Evolutionary conservation across 176 grass and related monocot genomes (phyloP), one percentile per base, ranked within the genome.

Genomic region (Paspalum notatum): DNA sequence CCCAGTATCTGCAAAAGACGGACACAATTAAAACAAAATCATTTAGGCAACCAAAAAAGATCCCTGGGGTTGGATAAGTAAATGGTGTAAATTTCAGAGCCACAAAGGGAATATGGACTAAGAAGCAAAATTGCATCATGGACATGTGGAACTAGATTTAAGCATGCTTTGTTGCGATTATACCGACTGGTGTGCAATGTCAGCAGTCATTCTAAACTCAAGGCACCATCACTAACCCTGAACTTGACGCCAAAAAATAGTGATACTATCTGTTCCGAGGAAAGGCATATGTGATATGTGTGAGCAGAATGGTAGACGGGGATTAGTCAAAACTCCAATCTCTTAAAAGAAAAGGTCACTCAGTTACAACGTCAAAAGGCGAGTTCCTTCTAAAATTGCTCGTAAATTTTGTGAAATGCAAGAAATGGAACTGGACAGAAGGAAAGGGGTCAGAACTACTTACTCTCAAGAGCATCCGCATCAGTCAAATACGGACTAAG

Each of bases 401-500:
- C 3, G 18, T 20, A 20, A 13, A 63, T 57, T 72, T 57, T 22
- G 40, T 0, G 1, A 46, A 56, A 63, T 62, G 42, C 1, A 20
- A 65, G 41, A 65, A 79, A 54, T 69, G 54, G 55, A 43, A 51
- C 41, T 15, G 49, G 51, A 20, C 1, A 49, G 71, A 39, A 70
- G 58, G 20, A 17, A 76, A 71, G 49, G 38, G 42, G 27, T 42
- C 49, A 82, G 57, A 84, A 79, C 5, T 38, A 74, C 79, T 85
- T 71, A 90, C 88, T 78, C 13, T 66, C 60, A 54, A 24, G 45
- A 64, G 82, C 64, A 77, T 72, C 40, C 45, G 39, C 42, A 49
- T 67, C 85, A 84, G 66, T 63, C 80, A 82, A 77, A 61, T 79
- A 91, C 12, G 81, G 81, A 66, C 68, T 75, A 41, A 89, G 83